These are phyloP conservation scores for Colletotrichum viniferum DNA, from an alignment of 2,329 filamentous ascomycete genomes.

Conservation along the genomic window DNA sequence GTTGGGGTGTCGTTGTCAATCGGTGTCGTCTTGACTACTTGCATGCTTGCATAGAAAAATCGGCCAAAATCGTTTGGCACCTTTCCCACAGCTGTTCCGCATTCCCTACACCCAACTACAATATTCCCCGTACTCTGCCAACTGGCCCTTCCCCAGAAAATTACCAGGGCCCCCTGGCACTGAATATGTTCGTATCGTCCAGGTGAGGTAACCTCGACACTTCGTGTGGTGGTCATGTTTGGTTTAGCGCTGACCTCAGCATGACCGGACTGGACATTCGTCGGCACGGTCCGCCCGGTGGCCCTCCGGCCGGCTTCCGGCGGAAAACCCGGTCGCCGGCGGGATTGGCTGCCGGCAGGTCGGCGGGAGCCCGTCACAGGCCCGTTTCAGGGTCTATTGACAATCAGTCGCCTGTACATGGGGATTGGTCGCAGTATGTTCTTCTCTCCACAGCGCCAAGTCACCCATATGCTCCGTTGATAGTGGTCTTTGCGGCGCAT, in stretches of 20 bases:
- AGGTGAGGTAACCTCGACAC: neutral
- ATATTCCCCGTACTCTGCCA: neutral
- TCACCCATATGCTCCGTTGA: neutral
- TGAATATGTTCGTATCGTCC: neutral
- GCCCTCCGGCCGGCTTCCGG: neutral
- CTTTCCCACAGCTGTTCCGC: neutral
- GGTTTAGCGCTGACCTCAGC: slow-evolving; percentile 3
- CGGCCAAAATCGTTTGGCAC: neutral
- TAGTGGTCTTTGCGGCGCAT: neutral
- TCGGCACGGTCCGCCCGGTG: neutral
- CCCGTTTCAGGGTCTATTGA: neutral
- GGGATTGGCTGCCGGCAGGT: neutral
- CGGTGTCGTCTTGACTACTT: neutral
- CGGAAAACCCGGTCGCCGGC: neutral
- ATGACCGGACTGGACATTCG: neutral
- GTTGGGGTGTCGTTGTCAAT: neutral
- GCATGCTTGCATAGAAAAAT: neutral
- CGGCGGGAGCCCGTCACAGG: neutral
- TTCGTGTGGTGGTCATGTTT: neutral
- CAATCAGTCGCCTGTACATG: neutral
- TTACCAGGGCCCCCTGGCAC: neutral
- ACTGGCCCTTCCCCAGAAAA: neutral
- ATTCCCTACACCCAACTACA: neutral
- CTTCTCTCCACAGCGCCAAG: neutral
- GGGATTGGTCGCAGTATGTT: neutral